Conservation (phyloP, 176 grass and related monocot species). For the Hyparrhenia diplandra region DNA sequence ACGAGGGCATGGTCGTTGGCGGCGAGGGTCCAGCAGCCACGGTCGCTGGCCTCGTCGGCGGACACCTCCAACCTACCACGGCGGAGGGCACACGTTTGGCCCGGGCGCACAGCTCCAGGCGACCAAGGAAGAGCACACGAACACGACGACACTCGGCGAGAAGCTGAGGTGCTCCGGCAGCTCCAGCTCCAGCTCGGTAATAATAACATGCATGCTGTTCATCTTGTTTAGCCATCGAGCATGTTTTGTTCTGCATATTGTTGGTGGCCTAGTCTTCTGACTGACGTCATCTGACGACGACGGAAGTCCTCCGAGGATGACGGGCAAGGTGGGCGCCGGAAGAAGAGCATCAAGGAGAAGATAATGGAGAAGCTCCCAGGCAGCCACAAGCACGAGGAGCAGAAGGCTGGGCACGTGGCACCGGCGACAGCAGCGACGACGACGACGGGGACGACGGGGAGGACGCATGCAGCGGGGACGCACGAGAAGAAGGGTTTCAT, state of each 20-base stretch:
- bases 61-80: neutral
- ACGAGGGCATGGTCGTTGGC: slow-evolving; percentile 3
- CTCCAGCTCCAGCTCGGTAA: slow-evolving; percentile 63
- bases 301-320: slow-evolving; percentile 63
- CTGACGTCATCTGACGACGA: neutral
- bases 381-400: slow-evolving; percentile 40
- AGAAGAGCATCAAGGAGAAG: slow-evolving; percentile 80
- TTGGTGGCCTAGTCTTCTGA: neutral
- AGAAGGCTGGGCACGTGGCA: neutral
- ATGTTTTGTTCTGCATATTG: neutral
- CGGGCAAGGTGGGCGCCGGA: slow-evolving; percentile 51
- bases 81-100: neutral
- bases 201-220: neutral
- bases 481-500: slow-evolving; percentile 84
- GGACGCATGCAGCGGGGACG: slow-evolving; percentile 22
- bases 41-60: neutral
- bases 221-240: neutral
- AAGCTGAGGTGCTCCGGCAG: slow-evolving; percentile 46
- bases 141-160: slow-evolving; percentile 28
- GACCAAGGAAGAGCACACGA: neutral
- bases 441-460: neutral
- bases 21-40: neutral
- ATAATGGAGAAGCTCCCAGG: slow-evolving; percentile 81
- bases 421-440: neutral
- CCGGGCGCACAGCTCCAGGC: neutral